Percentiles rank a stretch among this genome's conserved stretches.
Conservation (phyloP, 805 yeast genomes). For the Metschnikowia sp. region DNA sequence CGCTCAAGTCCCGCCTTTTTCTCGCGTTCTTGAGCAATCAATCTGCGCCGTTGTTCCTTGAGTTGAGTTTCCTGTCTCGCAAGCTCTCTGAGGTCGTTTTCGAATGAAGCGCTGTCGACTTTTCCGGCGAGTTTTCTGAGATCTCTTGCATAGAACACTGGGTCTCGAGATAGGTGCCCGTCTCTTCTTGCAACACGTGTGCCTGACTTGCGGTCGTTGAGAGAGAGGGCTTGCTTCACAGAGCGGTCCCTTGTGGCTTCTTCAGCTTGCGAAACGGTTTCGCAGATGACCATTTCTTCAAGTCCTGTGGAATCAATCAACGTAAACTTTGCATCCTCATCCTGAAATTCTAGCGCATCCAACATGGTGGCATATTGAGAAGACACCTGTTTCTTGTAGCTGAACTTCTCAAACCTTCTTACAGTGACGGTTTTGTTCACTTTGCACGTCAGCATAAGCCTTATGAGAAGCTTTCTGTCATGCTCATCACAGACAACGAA, state of each 20-base stretch:
- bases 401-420: constrained; percentile 56
- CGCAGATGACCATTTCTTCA: constrained; percentile 56
- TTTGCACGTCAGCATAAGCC: constrained; percentile 32
- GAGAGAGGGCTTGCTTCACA: constrained; percentile 32
- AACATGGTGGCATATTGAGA: constrained; percentile 38
- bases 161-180: constrained; percentile 51
- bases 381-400: constrained; percentile 31
- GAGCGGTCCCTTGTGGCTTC: constrained; percentile 28
- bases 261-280: constrained; percentile 52
- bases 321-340: constrained; percentile 54
- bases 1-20: constrained; percentile 8
- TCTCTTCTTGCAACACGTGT: constrained; percentile 36
- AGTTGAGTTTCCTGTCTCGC: constrained; percentile 16
- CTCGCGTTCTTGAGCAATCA: constrained; percentile 14
- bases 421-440: constrained; percentile 43
- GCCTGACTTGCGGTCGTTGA: constrained; percentile 45
- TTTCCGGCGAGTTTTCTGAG: constrained; percentile 28
- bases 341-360: constrained; percentile 57
- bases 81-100: constrained; percentile 15
- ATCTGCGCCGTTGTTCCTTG: constrained; percentile 14
- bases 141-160: constrained; percentile 42
- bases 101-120: constrained; percentile 17
- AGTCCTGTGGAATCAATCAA: constrained; percentile 61
- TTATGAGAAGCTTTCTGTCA: constrained; percentile 46
- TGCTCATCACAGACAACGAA: constrained; percentile 64